Evolutionary conservation across 2,329 filamentous ascomycete species (phyloP), one percentile per base, ranked within the genome.

Genomic region (Penicillium sp.): DNA sequence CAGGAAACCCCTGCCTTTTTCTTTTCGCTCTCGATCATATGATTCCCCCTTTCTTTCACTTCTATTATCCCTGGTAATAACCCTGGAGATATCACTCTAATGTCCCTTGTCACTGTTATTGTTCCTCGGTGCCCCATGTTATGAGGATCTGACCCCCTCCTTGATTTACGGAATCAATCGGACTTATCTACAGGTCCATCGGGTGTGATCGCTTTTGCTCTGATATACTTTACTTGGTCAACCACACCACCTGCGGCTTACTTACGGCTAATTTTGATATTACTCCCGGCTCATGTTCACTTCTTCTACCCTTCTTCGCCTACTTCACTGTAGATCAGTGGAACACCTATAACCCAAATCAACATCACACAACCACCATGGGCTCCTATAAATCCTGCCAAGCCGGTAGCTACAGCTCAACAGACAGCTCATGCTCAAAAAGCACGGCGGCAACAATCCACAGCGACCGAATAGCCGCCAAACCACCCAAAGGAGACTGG

Each of bases 381-480:
- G 65, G 64, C 20, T 66, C 69, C 26, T 68, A 66, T 55, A 66
- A 65, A 38, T 62, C 66, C 32, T 66, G 62, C 58, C 67, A 67
- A 57, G 62, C 58, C 18, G 63, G 69, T 50, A 75, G 72, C 56
- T 74, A 68, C 38, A 74, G 70, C 37, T 74, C 72, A 22, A 71
- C 73, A 18, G 65, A 71, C 50, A 76, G 73, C 35, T 77, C 75
- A 22, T 63, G 69, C 18, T 75, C 75, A 9, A 70, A 68, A 64
- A 77, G 74, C 60, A 78, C 75, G 22, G 71, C 67, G 32, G 70
- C 71, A 18, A 77, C 75, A 10, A 63, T 71, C 29, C 64, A 73
- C 60, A 77, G 75, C 57, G 64, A 70, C 42, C 62, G 64, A 22
- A 64, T 65, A 32, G 61, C 64, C n/a, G 56, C 64, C 16, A 70